These are phyloP conservation scores for Effrenium voratum DNA, from an alignment of 73 alveolate species.

Conservation along the genomic window DNA sequence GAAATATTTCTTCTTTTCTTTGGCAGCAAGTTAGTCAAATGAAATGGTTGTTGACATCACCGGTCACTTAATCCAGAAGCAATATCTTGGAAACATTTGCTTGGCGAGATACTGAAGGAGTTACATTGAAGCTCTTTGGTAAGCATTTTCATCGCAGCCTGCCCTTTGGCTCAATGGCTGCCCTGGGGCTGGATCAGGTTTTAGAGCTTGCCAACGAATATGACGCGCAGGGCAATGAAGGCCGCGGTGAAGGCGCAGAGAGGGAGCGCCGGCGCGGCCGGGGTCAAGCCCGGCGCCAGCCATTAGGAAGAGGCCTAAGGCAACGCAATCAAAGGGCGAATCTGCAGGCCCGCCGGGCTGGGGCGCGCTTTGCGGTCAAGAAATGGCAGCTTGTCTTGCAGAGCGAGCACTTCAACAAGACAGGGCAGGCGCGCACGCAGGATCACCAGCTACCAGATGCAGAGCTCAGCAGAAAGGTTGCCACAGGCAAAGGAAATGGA, in stretches of 20 bases:
- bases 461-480: not conserved
- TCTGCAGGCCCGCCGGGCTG: not conserved
- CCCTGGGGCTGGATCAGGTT: not conserved
- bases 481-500: conserved; percentile 42
- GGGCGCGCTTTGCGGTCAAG: not conserved
- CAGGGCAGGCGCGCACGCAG: conserved; percentile 2
- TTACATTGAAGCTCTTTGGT: no score
- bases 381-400: not conserved
- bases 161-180: no score
- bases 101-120: no score
- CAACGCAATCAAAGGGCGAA: not conserved
- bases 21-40: no score
- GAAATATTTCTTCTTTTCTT: no score
- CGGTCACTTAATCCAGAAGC: no score
- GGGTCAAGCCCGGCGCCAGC: not conserved
- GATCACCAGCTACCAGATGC: conserved; percentile 23
- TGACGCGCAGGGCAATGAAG: no score
- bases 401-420: not conserved
- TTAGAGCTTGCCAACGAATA: not conserved
- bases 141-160: no score
- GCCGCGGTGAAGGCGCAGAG: not conserved
- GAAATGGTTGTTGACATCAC: no score
- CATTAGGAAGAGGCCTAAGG: not conserved
- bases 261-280: not conserved
- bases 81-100: no score